Evolutionary conservation across 257 asterid genomes (phyloP), one percentile per base, ranked within the genome.

Genomic region (Lycium ferocissimum): DNA sequence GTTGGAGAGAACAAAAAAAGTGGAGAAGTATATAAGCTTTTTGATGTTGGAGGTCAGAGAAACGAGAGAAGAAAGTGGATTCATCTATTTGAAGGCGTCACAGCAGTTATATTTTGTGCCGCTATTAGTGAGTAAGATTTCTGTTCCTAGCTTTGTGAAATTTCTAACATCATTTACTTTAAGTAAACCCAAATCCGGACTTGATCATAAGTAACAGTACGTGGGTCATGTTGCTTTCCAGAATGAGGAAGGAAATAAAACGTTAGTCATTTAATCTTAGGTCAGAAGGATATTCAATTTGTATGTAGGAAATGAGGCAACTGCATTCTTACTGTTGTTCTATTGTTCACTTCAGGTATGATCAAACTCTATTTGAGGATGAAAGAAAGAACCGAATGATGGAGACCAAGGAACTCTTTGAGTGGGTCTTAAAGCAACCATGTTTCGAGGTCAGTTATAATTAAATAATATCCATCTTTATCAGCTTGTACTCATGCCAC

Each of bases 21-120:
- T 85, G 99, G 99, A 69, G 99, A 97, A 90, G 98, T 95, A 63
- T 97, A 97, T 86, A 91, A 97, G 69, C 95, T 97, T 84, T 97
- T 92, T 85, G 99, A 97, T 86, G 99, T 97, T 81, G 99, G 99
- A 85, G 99, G 99, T 89, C 99, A 97, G 92, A 94, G 96, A 92
- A 97, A 97, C 89, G 99, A 95, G 90, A 93, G 99, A 92, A 94
- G 99, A 87, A 97, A 94, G 89, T 97, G 99, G 99, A 97, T 97
- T 86, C 99, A 97, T 93, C 93, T 97, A 72, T 97, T 97, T 73
- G 99, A 97, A 91, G 99, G 99, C 58, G 99, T 97, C 82, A 91
- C 99, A 67, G 99, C 98, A 83, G 98, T 97, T 85, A 97, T 97
- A 88, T 97, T 97, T 90, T 97, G 99, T 92, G 99, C 98, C 13